Conservation (phyloP, 2,329 filamentous ascomycete species). For the Cucurbitaria berberidis region DNA sequence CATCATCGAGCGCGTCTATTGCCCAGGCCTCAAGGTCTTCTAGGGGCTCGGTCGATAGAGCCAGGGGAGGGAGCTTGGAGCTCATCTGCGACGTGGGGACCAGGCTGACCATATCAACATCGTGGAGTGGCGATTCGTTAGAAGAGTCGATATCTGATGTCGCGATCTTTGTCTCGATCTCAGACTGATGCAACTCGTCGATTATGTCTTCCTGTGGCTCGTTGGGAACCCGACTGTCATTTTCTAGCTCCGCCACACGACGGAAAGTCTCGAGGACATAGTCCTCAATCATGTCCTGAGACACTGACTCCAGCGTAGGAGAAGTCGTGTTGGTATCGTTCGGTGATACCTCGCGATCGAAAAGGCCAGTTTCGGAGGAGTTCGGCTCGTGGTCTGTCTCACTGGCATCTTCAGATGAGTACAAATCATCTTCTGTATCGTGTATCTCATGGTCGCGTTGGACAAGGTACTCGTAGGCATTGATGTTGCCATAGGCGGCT, state of each 20-base stretch:
- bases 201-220: neutral
- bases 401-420: neutral
- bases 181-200: neutral
- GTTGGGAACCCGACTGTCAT: neutral
- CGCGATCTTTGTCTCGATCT: neutral
- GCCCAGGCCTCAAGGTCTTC: neutral
- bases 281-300: neutral
- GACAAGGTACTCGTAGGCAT: neutral
- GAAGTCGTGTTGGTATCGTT: neutral
- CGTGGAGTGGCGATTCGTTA: neutral
- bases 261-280: neutral
- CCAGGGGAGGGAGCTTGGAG: neutral
- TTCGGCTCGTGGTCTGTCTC: neutral
- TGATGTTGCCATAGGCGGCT: too few species aligned
- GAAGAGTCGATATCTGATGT: neutral
- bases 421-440: neutral
- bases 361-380: neutral
- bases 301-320: neutral
- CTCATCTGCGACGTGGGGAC: neutral
- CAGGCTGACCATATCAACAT: neutral
- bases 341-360: neutral
- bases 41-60: neutral
- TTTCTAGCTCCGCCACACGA: neutral
- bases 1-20: neutral
- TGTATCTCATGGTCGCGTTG: neutral